A percentile compares a stretch with the other conserved stretches of the same genome.
These are phyloP conservation scores for Boletus rex-veris DNA, from an alignment of 768 basidiomycete genomes.

Conservation along the genomic window DNA sequence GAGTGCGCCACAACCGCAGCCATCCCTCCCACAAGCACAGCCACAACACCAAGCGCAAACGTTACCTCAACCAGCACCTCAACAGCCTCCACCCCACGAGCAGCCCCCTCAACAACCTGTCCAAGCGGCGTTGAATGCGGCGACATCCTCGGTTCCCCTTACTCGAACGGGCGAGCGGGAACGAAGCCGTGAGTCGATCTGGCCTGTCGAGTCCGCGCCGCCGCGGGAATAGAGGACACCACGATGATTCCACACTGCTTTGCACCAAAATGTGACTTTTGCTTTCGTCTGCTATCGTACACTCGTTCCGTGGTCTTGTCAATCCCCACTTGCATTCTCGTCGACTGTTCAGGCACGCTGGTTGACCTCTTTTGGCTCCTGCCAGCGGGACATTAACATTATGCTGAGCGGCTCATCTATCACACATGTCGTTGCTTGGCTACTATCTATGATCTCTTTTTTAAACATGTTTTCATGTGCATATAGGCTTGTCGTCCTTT, in stretches of 20 bases:
- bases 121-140: constrained; percentile 11
- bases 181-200: constrained; percentile 27
- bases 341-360: constrained; percentile 7
- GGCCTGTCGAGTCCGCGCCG: constrained; percentile 28
- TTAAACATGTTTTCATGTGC: constrained; percentile 28
- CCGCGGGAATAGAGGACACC: constrained; percentile 25
- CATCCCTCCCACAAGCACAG: constrained; percentile 21
- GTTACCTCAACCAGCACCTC: constrained; percentile 23
- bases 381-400: constrained; percentile 26
- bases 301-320: constrained; percentile 13
- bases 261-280: constrained; percentile 19
- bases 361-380: constrained; percentile 11
- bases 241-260: constrained; percentile 10
- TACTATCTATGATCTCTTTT: constrained; percentile 28
- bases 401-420: constrained; percentile 23
- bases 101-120: constrained; percentile 24
- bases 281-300: constrained; percentile 32
- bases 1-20: constrained; percentile 30
- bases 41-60: constrained; percentile 23
- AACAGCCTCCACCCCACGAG: constrained; percentile 26
- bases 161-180: constrained; percentile 28
- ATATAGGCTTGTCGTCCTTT: constrained; percentile 22
- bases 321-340: constrained; percentile 25
- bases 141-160: constrained; percentile 18
- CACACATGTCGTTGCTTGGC: constrained; percentile 21